Conservation (phyloP, 306 rosid genomes). For the Sophora flavescens region DNA sequence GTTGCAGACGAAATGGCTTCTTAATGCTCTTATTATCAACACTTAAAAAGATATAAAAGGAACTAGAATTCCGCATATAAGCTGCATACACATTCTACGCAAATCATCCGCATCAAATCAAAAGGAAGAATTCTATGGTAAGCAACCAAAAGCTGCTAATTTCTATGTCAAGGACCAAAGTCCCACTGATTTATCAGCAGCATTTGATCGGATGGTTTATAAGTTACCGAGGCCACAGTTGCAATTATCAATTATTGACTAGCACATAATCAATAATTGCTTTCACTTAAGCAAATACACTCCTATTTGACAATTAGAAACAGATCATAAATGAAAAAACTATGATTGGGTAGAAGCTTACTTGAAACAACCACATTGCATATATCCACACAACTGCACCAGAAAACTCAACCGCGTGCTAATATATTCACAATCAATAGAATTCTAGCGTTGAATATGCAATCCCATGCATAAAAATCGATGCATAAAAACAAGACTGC, state of each 20-base stretch:
- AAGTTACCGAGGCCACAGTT: slow-evolving; percentile 27
- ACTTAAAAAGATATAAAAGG: neutral
- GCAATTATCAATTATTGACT: slow-evolving; percentile 19
- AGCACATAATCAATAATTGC: slow-evolving; percentile 6
- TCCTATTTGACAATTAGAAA: slow-evolving; percentile 12
- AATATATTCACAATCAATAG: slow-evolving; percentile 24
- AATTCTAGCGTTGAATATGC: slow-evolving; percentile 12
- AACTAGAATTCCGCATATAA: neutral
- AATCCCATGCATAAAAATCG: slow-evolving; percentile 10
- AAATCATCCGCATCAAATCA: neutral
- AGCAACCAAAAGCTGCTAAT: slow-evolving; percentile 4
- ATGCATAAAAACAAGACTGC: slow-evolving; percentile 9
- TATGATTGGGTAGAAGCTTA: slow-evolving; percentile 15
- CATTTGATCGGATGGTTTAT: slow-evolving; percentile 4
- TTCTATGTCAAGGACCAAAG: slow-evolving; percentile 5
- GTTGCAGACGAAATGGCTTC: neutral
- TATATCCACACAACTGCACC: slow-evolving; percentile 6
- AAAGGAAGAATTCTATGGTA: slow-evolving; percentile 27
- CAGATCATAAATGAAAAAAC: neutral
- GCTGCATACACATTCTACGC: neutral
- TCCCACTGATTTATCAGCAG: slow-evolving; percentile 28
- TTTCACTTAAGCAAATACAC: neutral
- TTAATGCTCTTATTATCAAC: neutral
- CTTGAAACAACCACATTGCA: slow-evolving; percentile 18
- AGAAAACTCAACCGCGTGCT: slow-evolving; percentile 30